Evolutionary conservation across 805 yeast species (phyloP).

Genomic region (Candida awuae): DNA sequence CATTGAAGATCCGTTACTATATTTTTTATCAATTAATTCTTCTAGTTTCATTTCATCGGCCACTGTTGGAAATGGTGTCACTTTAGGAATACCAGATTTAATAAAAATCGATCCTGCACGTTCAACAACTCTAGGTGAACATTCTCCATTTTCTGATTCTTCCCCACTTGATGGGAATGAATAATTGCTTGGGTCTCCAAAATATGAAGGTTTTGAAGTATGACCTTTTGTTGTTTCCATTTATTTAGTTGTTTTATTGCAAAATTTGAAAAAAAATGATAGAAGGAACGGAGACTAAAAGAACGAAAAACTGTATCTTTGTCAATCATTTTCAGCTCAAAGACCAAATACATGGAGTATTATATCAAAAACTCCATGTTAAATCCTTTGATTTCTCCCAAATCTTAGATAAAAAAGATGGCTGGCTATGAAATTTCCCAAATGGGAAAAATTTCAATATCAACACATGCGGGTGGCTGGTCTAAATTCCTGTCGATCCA

Average conservation of each 20-base stretch:
- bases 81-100: slow-evolving; percentile 12
- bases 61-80: slow-evolving; percentile 7
- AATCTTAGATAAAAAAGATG: too few species aligned
- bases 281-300: too few species aligned
- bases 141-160: not conserved
- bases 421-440: not conserved
- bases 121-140: slow-evolving; percentile 7
- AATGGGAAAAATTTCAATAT: not conserved
- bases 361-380: too few species aligned
- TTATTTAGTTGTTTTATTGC: not conserved
- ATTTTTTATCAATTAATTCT: not conserved
- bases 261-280: too few species aligned
- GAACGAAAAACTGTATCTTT: too few species aligned
- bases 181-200: slow-evolving; percentile 10
- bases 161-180: slow-evolving; percentile 8
- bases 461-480: slow-evolving; percentile 9
- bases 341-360: too few species aligned
- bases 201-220: slow-evolving; percentile 11
- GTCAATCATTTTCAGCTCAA: too few species aligned
- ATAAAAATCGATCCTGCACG: slow-evolving; percentile 14
- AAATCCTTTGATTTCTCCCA: too few species aligned
- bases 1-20: not conserved
- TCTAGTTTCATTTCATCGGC: not conserved
- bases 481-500: too few species aligned
- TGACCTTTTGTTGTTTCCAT: slow-evolving; percentile 1